phyloP scores from a whole-genome alignment of 2,329 filamentous ascomycete genomes.

The Aspergillus glaucus region DNA sequence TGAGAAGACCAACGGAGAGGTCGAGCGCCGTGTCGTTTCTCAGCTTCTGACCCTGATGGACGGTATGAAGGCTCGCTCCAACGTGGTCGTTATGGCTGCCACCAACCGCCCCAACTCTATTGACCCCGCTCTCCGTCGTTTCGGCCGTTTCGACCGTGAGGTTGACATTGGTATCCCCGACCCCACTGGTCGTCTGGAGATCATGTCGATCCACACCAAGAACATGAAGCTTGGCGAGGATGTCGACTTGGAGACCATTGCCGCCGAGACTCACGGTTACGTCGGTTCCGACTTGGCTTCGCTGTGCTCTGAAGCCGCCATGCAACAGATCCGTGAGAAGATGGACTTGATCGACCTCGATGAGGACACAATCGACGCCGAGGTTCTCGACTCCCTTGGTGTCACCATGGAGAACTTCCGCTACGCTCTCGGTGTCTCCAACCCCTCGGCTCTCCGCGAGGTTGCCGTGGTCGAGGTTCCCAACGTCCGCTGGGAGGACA shows the following conservation, averaged over 20 bases:
- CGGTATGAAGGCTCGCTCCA: constrained; percentile 98
- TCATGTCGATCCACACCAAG: constrained; percentile 99
- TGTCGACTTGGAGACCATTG: constrained; percentile 93
- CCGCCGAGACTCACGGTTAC: constrained; percentile 96
- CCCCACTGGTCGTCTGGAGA: constrained; percentile 96
- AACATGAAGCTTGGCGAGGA: constrained; percentile 99
- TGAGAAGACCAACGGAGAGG: constrained; percentile 99
- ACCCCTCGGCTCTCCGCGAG: constrained; percentile 96
- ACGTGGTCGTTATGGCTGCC: constrained; percentile 97
- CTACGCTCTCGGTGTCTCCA: constrained; percentile 94
- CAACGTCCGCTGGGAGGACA: constrained; percentile 99
- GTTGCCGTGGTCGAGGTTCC: constrained; percentile 98
- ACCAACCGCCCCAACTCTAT: constrained; percentile 99
- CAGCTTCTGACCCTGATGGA: constrained; percentile 98
- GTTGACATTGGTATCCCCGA: constrained; percentile 98
- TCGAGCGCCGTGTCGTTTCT: constrained; percentile 96
- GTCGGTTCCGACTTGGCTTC: constrained; percentile 98
- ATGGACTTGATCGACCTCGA: constrained; percentile 99
- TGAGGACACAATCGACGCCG: constrained; percentile 97
- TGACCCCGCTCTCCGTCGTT: constrained; percentile 92
- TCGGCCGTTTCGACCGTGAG: constrained; percentile 97
- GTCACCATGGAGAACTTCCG: constrained; percentile 99
- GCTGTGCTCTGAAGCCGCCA: constrained; percentile 96
- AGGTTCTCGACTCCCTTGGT: constrained; percentile 94
- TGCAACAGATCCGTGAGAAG: constrained; percentile 99